phyloP scores from a whole-genome alignment of 108 stramenopile species.

The Nitzschia palea region DNA sequence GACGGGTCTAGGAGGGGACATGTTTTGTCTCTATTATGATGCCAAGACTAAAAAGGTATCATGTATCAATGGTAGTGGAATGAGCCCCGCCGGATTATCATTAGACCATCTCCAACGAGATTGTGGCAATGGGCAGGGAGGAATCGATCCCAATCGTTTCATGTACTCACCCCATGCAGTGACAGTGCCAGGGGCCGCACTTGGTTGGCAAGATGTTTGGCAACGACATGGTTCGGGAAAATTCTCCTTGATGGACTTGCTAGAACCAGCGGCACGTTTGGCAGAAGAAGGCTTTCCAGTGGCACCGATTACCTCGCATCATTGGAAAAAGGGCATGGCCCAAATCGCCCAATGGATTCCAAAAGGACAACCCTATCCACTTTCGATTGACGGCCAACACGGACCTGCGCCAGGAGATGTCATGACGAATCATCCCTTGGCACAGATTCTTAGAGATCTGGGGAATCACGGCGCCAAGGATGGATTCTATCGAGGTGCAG shows the following conservation, averaged over 20 bases:
- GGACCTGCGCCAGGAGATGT: conserved; percentile 76
- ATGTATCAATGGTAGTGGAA: conserved; percentile 89
- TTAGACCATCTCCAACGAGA: conserved; percentile 52
- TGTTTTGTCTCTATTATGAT: conserved; percentile 91
- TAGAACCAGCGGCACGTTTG: conserved; percentile 90
- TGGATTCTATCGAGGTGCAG: conserved; percentile 86
- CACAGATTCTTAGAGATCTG: conserved; percentile 77
- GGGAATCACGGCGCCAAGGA: conserved; percentile 75
- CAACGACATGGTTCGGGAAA: conserved; percentile 68
- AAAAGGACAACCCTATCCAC: conserved; percentile 47
- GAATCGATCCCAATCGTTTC: conserved; percentile 24
- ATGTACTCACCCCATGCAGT: conserved; percentile 68
- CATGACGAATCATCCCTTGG: conserved; percentile 86
- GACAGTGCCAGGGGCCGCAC: conserved; percentile 96
- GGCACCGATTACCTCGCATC: conserved; percentile 75
- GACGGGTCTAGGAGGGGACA: conserved; percentile 74
- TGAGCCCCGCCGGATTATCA: conserved; percentile 58
- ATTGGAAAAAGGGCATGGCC: conserved; percentile 73
- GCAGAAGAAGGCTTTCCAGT: conserved; percentile 95
- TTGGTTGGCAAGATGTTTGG: conserved; percentile 87
- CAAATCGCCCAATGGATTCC: conserved; percentile 67
- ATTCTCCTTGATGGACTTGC: conserved; percentile 70
- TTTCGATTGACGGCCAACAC: conserved; percentile 57
- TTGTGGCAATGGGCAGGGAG: conserved; percentile 10
- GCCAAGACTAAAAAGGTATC: conserved; percentile 57